Base-by-base conservation (phyloP, 129 eudicot genomes). In the Chrysanthemum seticuspe region DNA sequence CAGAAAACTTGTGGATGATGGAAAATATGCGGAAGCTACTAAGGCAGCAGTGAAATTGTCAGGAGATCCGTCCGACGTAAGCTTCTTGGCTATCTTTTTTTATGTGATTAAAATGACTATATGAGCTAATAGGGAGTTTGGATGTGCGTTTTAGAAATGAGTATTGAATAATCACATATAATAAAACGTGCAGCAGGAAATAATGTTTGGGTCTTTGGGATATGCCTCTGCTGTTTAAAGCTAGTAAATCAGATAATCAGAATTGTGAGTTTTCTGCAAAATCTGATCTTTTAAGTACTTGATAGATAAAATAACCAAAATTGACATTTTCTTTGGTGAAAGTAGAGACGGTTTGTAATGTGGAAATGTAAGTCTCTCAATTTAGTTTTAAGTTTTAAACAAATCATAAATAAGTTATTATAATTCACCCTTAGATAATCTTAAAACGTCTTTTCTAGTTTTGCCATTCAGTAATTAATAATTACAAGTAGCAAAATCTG, bases 1-100 rank as follows among this genome's bases (percentile, higher is more conserved):
- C 54, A 80, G 98, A 77, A 78, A 89, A 65, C 98, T 92, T 52
- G 98, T 92, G 62, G 82, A 83, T 76, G 80, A 78, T 64, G 96
- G 96, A n/a, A 76, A 85, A 54, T 92, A 89, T 77, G 75, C 87
- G 1, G 91, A 87, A 77, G 98, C 98, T 72, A 92, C 98, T 65
- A 69, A 72, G 63, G 80, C 69, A 70, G 96, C 96, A 4, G 87
- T 82, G 63, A 78, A 79, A 14, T 81, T 92, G 69, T 92, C 96
- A 4, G 96, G 83, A 73, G 44, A 78, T 44, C 87, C 91, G 5
- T 87, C 98, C 19, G 95, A 67, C 47, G 98, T 92, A 87, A 63
- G 87, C 31, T 64, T 70, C 36, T 49, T 34, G 3, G 10, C 65
- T 48, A 65, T 55, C 15, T 21, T 66, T 56, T 56, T 25, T 45